phyloP scores from a whole-genome alignment of 345 rosid genomes.

The Eucalyptus leucophloia region DNA sequence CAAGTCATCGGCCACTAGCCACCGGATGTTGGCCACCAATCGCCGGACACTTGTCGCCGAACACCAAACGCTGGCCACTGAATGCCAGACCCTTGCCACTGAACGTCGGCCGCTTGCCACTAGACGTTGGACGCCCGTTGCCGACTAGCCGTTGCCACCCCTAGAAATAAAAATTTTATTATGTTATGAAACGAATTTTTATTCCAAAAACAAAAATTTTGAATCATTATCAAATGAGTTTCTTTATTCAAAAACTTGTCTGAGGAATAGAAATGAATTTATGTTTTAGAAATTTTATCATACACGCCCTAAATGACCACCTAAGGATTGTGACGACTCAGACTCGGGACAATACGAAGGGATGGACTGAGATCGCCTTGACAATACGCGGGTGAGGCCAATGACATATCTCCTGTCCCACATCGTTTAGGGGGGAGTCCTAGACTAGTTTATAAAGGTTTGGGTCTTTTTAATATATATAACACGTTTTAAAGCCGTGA shows the following conservation, averaged over 20 bases:
- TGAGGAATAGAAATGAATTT: accelerated
- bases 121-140: accelerated
- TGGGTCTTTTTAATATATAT: too few species aligned
- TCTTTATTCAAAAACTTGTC: accelerated
- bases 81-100: accelerated
- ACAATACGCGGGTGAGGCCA: too few species aligned
- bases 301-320: accelerated
- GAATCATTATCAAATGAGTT: accelerated
- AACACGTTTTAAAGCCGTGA: too few species aligned
- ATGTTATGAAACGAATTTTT: accelerated
- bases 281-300: accelerated
- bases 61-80: accelerated
- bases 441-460: too few species aligned
- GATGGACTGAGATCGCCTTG: too few species aligned
- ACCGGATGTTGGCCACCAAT: accelerated
- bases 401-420: too few species aligned
- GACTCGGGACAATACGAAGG: too few species aligned
- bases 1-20: accelerated
- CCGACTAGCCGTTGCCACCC: accelerated
- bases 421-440: too few species aligned
- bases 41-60: accelerated
- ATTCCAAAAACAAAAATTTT: too few species aligned
- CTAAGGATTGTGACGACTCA: neutral
- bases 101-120: accelerated
- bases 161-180: too few species aligned